Conservation (phyloP, 2,329 filamentous ascomycete species). For the Cladosporium sp. region DNA sequence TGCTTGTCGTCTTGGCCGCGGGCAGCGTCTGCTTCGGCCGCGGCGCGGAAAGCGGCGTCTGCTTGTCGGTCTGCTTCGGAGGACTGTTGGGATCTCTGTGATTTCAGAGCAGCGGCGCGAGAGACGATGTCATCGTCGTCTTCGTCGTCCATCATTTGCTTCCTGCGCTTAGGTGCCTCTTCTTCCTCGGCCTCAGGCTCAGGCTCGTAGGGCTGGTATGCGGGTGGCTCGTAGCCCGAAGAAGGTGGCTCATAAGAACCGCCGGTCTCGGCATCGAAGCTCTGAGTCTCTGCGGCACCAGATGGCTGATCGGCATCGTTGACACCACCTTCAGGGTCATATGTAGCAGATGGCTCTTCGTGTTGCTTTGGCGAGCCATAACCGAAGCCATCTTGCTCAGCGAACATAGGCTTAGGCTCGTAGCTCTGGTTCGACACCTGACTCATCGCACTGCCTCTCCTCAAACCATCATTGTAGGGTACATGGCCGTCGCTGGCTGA, state of each 20-base stretch:
- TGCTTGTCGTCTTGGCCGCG: constrained; percentile 49
- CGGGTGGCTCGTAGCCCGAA: constrained; percentile 45
- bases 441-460: constrained; percentile 7
- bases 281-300: neutral
- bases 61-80: constrained; percentile 63
- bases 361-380: neutral
- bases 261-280: constrained; percentile 8
- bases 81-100: constrained; percentile 13
- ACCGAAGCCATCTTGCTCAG: constrained; percentile 20
- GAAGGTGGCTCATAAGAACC: constrained; percentile 53
- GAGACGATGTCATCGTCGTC: constrained; percentile 55
- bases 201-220: constrained; percentile 51
- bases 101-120: constrained; percentile 48
- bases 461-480: constrained; percentile 19
- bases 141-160: constrained; percentile 75
- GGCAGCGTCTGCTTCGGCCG: constrained; percentile 69
- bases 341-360: neutral
- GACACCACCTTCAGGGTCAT: constrained; percentile 10
- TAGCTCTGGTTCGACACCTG: constrained; percentile 22
- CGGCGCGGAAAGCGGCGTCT: constrained; percentile 78
- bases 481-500: constrained; percentile 28
- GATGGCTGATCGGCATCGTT: neutral
- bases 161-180: constrained; percentile 53
- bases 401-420: constrained; percentile 26
- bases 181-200: constrained; percentile 46